phyloP scores from a whole-genome alignment of 768 basidiomycete species.

The Auriscalpium microsporum region DNA sequence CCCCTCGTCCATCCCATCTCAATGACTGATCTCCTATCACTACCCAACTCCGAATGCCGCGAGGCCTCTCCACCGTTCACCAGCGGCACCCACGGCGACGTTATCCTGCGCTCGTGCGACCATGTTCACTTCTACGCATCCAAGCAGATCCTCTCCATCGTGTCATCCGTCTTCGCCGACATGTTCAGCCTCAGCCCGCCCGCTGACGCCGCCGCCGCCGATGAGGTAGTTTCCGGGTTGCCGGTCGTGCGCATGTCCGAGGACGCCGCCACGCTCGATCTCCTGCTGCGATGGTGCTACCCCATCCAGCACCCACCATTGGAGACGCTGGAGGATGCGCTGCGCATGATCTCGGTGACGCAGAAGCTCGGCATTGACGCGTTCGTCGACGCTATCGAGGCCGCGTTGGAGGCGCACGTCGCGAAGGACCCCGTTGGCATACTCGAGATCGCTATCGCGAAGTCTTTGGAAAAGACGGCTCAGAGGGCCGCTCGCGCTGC shows the following conservation, averaged over 20 bases:
- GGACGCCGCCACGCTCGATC: neutral
- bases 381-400: neutral
- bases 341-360: neutral
- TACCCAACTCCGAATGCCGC: too few relatives aligned
- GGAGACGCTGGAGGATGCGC: neutral
- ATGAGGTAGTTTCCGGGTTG: neutral
- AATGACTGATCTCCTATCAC: too few relatives aligned
- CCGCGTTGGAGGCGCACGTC: neutral
- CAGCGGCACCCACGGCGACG: neutral
- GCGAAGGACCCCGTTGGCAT: neutral
- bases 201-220: neutral
- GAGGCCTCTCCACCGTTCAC: neutral
- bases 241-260: neutral
- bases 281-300: neutral
- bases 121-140: constrained; percentile 2
- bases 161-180: neutral
- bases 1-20: too few relatives aligned
- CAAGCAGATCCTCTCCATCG: neutral
- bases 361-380: neutral
- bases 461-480: neutral
- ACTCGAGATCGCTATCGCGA: neutral
- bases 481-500: neutral
- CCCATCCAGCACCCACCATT: neutral
- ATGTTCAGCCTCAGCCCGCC: constrained; percentile 16
- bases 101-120: constrained; percentile 7